phyloP scores from a whole-genome alignment of 371 early-diverging fungal species.

The Enterocytospora artemiae region DNA sequence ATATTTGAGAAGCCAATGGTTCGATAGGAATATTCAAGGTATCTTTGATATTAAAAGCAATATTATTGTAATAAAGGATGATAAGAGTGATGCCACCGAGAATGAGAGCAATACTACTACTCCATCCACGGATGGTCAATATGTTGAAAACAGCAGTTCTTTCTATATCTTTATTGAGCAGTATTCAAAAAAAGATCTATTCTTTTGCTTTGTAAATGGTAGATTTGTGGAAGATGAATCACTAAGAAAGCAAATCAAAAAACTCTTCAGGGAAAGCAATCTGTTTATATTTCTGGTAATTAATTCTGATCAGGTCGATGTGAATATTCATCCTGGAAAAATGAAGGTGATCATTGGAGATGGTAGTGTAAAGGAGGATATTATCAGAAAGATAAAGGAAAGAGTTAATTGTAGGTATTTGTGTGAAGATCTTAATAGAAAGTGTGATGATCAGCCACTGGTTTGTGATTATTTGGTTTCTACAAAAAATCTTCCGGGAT shows the following conservation, averaged over 20 bases:
- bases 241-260: conserved; percentile 68
- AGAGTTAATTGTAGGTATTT: no score
- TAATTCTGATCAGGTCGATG: conserved; percentile 73
- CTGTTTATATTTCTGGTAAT: conserved; percentile 81
- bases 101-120: no score
- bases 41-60: not conserved
- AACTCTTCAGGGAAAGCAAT: conserved; percentile 67
- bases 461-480: no score
- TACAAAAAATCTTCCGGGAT: no score
- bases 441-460: no score
- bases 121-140: no score
- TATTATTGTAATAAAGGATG: not conserved
- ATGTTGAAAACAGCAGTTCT: not conserved
- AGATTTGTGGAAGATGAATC: conserved; percentile 70
- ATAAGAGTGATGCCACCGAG: no score
- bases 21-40: not conserved
- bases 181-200: conserved; percentile 61
- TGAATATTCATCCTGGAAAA: conserved; percentile 93
- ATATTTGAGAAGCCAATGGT: not conserved
- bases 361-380: no score
- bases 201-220: conserved; percentile 77
- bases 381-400: no score
- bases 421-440: no score
- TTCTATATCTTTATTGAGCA: conserved; percentile 12
- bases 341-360: conserved; percentile 77